These are phyloP conservation scores for Ophiosphaerella herpotricha DNA, from an alignment of 2,329 filamentous ascomycete genomes.

Conservation along the genomic window DNA sequence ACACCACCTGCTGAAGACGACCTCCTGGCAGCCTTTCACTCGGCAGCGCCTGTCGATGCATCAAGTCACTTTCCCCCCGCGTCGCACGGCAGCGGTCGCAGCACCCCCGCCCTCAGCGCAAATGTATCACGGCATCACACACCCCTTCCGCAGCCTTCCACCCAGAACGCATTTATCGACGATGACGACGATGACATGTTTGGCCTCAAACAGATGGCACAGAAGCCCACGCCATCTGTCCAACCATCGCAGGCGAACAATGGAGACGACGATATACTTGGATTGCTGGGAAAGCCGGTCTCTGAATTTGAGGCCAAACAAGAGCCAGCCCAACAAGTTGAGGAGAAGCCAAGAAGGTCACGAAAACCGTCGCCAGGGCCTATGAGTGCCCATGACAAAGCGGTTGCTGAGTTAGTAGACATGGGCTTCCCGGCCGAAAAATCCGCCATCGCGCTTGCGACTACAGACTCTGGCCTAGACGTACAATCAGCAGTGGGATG, in stretches of 20 bases:
- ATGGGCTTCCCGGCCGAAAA: slow-evolving; percentile 92
- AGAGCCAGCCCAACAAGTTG: slow-evolving; percentile 14
- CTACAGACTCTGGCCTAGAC: slow-evolving; percentile 78
- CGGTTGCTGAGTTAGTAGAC: slow-evolving; percentile 86
- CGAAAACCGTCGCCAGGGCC: slow-evolving; percentile 24
- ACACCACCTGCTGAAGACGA: slow-evolving; percentile 58
- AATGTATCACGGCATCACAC: slow-evolving; percentile 34
- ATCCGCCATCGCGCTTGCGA: slow-evolving; percentile 76
- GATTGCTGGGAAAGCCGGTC: slow-evolving; percentile 63
- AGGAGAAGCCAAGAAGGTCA: slow-evolving; percentile 8
- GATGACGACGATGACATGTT: slow-evolving; percentile 88
- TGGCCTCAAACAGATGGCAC: slow-evolving; percentile 70
- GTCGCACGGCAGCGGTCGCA: slow-evolving; percentile 45
- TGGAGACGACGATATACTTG: slow-evolving; percentile 65
- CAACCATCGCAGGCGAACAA: slow-evolving; percentile 23
- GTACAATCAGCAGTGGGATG: slow-evolving; percentile 87
- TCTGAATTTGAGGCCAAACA: slow-evolving; percentile 52
- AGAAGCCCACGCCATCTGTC: slow-evolving; percentile 34
- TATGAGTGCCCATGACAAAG: slow-evolving; percentile 68
- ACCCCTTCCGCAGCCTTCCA: slow-evolving; percentile 26
- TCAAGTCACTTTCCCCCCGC: slow-evolving; percentile 63
- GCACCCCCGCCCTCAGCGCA: slow-evolving; percentile 43
- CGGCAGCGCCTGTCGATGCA: slow-evolving; percentile 61
- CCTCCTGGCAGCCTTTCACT: slow-evolving; percentile 65
- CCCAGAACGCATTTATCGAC: slow-evolving; percentile 49